Base-by-base conservation (phyloP, 108 stramenopile genomes). In the Cylindrotheca fusiformis region DNA sequence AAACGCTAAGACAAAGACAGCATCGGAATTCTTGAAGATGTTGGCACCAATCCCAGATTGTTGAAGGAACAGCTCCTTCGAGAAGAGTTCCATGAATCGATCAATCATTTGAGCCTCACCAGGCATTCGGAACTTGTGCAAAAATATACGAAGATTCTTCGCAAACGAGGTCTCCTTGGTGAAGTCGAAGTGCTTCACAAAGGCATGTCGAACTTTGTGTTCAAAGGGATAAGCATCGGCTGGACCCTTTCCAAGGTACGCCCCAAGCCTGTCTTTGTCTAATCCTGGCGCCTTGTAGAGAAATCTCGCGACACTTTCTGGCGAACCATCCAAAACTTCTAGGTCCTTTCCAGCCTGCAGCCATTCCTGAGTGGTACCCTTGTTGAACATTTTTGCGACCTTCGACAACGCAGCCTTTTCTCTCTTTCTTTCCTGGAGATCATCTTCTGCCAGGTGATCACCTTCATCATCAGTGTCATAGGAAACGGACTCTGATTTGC, bases 71-170 rank as follows among this genome's bases (percentile, higher is more conserved):
- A 85, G 73, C 67, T 88, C 75, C 32, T 77, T 69, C 3, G 95
- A 86, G 62, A 98, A 97, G 5, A 90, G 87, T 56, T 97, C 97
- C 97, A 99, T 97, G 47, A 99, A 67, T 48, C 96, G 74, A 72
- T 97, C 96, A 53, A 99, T 97, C 64, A 91, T 93, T 73, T 99
- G 98, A 5, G 96, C 96, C 79, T 99, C 97, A 18, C 97, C 97
- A 18, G 98, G 98, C 57, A 99, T 63, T 41, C 95, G 82, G 55
- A 99, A 99, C 51, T 76, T 73, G 29, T 70, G 74, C 46, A 99
- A 74, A 60, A 94, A 97, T 14, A 74, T 58, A 25, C 96, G 82
- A 25, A 99, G 74, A 0, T 95, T 87, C 18, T 78, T 68, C 33
- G 91, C 88, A 78, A 99, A 96, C 23, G 32, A 21, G 22, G 60